A percentile compares a stretch with the other conserved stretches of the same genome.
These are phyloP conservation scores for Blastobotrys terrestris DNA, from an alignment of 805 yeast genomes.

Conservation along the genomic window DNA sequence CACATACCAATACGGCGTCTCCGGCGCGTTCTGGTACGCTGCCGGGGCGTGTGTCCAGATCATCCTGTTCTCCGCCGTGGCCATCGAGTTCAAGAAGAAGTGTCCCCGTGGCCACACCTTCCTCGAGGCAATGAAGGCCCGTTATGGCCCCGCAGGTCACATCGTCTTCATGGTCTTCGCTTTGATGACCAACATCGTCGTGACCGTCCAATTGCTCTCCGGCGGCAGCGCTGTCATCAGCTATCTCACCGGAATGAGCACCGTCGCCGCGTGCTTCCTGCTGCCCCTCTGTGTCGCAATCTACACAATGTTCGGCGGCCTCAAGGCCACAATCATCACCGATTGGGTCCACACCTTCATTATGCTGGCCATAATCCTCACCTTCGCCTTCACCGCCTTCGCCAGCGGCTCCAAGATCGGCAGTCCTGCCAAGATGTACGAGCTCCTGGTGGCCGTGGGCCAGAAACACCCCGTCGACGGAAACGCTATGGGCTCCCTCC, in stretches of 20 bases:
- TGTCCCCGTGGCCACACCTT: conserved; percentile 93
- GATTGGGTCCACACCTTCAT: conserved; percentile 80
- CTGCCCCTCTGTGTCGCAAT: conserved; percentile 75
- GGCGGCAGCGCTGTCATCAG: conserved; percentile 84
- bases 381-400: conserved; percentile 75
- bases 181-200: conserved; percentile 79
- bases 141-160: conserved; percentile 79
- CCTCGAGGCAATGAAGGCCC: conserved; percentile 70
- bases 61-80: conserved; percentile 76
- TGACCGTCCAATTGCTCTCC: conserved; percentile 85
- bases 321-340: conserved; percentile 74
- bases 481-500: conserved; percentile 78
- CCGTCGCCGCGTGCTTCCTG: conserved; percentile 74
- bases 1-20: conserved; percentile 69
- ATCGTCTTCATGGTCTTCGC: conserved; percentile 61
- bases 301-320: conserved; percentile 75
- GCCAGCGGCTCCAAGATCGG: conserved; percentile 69
- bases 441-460: conserved; percentile 53
- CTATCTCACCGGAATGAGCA: conserved; percentile 76
- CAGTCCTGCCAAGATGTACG: conserved; percentile 78
- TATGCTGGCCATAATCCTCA: conserved; percentile 65
- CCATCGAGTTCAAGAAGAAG: conserved; percentile 79
- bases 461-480: conserved; percentile 61
- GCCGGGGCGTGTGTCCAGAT: conserved; percentile 90
- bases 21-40: conserved; percentile 80